Evolutionary conservation across 768 basidiomycete species (phyloP).

Genomic region (Hortiboletus flavorubellus): DNA sequence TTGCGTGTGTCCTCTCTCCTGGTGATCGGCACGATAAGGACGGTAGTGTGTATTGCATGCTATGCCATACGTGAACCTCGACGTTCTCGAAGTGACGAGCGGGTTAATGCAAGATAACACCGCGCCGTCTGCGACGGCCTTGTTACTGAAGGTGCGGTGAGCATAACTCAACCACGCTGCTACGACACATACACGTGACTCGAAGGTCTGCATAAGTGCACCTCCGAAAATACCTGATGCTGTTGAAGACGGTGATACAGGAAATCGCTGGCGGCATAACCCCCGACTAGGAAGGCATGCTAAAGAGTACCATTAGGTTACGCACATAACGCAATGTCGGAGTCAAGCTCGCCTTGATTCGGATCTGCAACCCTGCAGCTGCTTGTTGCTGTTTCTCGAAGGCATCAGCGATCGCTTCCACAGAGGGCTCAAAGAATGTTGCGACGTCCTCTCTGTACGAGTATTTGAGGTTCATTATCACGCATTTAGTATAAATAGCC

Average conservation of each 20-base stretch:
- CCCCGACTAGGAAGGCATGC: slow-evolving; percentile 49
- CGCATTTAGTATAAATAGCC: neutral
- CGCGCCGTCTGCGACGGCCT: slow-evolving; percentile 52
- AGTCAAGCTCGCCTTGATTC: slow-evolving; percentile 18
- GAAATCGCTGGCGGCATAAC: slow-evolving; percentile 48
- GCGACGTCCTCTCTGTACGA: slow-evolving; percentile 33
- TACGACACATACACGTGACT: slow-evolving; percentile 41
- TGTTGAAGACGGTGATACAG: slow-evolving; percentile 41
- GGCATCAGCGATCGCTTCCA: slow-evolving; percentile 34
- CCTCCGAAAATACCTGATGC: slow-evolving; percentile 32
- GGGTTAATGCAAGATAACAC: slow-evolving; percentile 39
- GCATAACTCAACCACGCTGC: neutral
- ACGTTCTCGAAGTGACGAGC: slow-evolving; percentile 42
- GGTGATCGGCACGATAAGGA: slow-evolving; percentile 34
- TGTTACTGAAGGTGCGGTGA: slow-evolving; percentile 29
- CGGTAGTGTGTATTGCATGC: slow-evolving; percentile 28
- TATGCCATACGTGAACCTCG: slow-evolving; percentile 40
- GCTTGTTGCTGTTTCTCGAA: slow-evolving; percentile 29
- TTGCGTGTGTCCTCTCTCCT: slow-evolving; percentile 22
- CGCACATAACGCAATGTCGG: neutral
- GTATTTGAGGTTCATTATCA: neutral
- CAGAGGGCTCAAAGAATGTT: slow-evolving; percentile 41
- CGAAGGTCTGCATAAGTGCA: slow-evolving; percentile 46
- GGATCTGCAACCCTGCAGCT: slow-evolving; percentile 20
- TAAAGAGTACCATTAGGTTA: neutral